Base-by-base conservation (phyloP, 2,329 filamentous ascomycete genomes). In the Orbilia brochopaga region DNA sequence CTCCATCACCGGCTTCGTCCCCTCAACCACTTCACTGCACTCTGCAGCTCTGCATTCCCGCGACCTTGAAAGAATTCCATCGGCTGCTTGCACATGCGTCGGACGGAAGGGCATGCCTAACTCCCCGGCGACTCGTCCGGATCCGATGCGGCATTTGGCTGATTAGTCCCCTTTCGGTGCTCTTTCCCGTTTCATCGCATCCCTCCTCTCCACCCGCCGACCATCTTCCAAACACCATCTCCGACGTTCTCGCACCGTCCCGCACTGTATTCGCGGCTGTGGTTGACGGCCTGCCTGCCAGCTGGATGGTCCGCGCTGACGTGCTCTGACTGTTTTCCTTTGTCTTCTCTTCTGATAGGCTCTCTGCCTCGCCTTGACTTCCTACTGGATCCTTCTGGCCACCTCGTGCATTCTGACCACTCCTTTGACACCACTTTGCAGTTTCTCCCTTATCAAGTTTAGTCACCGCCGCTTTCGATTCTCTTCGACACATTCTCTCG, bases 291-390 rank as follows among this genome's bases (percentile, higher is more conserved):
- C n/a, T n/a, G n/a, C n/a, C n/a, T 44, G 48, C 55, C 62, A 66
- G 58, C 54, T 21, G 55, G 60, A 50, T 65, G 50, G 60, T 60
- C 54, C 60, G 27, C 56, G 67, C 67, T 72, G 67, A 72, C 67
- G 67, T 72, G 67, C 67, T 72, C 21, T 19, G 17, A 48, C 50
- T 44, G 30, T 48, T 54, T 27, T 60, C 65, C 54, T 57, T 65
- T 42, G 32, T 55, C 48, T 24, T 51, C 23, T 42, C 40, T 17
- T 48, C 52, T 37, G 27, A 50, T 42, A 30, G 23, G 50, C 27
- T 44, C 21, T 11, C 42, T 50, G 27, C 51, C 64, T 27, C 42
- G 52, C n/a, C 60, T 61, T 69, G n/a, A 44, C 60, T 61, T 69
- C 56, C 54, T 67, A 51, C 53, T 65, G 27, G 46, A 60, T 37